Evolutionary conservation across 2,329 filamentous ascomycete species (phyloP), one percentile per base, ranked within the genome.

Genomic region (Penicillium sp.): DNA sequence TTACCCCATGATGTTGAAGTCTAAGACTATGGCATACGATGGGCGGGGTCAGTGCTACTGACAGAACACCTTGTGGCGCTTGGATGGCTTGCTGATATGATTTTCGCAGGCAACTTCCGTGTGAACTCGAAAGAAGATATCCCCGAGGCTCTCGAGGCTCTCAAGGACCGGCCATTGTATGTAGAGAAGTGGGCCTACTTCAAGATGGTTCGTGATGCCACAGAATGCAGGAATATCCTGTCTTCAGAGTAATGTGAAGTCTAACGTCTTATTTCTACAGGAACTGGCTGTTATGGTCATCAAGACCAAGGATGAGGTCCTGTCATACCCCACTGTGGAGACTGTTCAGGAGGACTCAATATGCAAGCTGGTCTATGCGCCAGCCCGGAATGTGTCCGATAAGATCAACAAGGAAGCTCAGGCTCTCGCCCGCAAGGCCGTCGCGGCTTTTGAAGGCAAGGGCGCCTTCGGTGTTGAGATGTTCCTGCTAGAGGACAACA

Each of bases 401-500:
- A 77, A 81, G 1, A 82, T 90, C 42, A 85, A 85, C 62, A 77
- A 86, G 65, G 80, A 85, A 69, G 93, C 93, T 0, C 88, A 92
- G 72, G 84, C 88, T 45, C 83, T 97, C 0, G 95, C 93, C 0
- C 86, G 87, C 68, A 87, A 90, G 60, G 93, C 95, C 11, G 87
- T 97, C 25, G 84, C 85, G 45, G 89, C 87, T 55, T 89, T 99
- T 57, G 88, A 88, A 81, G 95, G 95, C 55, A 89, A 95, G 64
- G 95, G 95, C 65, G 91, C 97, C 35, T 99, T 97, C 76, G 95
- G 94, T 0, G 94, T 98, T 0, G 95, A 99, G 79, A 91, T 98
- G 87, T 99, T 99, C 78, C 79, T 98, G 3, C 84, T 93, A 11
- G 80, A 87, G 52, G 87, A 95, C 69, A 87, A 87, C 80, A 80